Base-by-base conservation (phyloP, 352 stramenopile species). In the Peronospora farinosa region DNA sequence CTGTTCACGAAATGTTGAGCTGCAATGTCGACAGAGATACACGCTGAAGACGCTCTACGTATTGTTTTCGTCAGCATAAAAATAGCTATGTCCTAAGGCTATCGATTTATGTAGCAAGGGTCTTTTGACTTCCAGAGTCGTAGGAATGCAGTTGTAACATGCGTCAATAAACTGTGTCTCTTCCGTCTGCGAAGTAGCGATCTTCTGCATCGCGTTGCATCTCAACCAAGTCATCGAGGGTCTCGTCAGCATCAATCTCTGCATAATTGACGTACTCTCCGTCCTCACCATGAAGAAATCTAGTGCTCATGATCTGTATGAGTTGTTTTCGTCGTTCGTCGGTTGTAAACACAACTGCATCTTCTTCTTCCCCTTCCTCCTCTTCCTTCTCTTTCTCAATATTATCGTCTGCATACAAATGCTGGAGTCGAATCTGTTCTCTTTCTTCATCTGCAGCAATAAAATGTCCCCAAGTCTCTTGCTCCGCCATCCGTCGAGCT, bases 191-290 rank as follows among this genome's bases (percentile, higher is more conserved):
- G 56, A 93, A 93, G 42, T 91, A 93, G 21, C 62, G 60, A 23
- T 93, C 80, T 65, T 93, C 72, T 6, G 78, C 78, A 61, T 93
- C 83, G 37, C 73, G 83, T 49, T 89, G 63, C 42, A 87, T 78
- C 55, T 78, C 61, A 4, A 72, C 65, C 31, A 78, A 58, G 60
- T 90, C 74, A 35, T 92, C 83, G 7, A 90, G 65, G 12, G 45
- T 56, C 39, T 77, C 70, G 43, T 90, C 61, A 1, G 15, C 45
- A 47, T 93, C 83, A 45, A 92, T 83, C 21, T 63, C 67, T 1
- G 51, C 63, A 54, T 93, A 93, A 25, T 81, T 67, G 5, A 88
- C 58, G 46, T 76, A 84, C 25, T 83, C 62, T 12, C 40, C 36
- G 44, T 93, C 83, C 4, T 59, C 41, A 8, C 83, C 83, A 16